These are phyloP conservation scores for Cystofilobasidium capitatum DNA, from an alignment of 768 basidiomycete species.

Conservation along the genomic window DNA sequence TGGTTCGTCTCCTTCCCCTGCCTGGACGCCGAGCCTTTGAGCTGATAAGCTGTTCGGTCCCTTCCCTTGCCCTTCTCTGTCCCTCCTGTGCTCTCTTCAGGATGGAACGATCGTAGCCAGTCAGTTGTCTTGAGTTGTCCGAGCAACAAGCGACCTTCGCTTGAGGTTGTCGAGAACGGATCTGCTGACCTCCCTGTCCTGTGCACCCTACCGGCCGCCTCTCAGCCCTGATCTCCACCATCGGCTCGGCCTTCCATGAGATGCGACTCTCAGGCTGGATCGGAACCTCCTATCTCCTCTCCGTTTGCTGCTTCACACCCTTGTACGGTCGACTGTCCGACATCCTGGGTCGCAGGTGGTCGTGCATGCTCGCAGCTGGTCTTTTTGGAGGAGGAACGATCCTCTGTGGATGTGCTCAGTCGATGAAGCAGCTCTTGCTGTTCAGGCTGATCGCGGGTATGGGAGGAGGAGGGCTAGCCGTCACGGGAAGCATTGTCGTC, in stretches of 20 bases:
- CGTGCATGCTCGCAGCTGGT: slow-evolving; percentile 71
- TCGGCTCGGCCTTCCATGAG: slow-evolving; percentile 17
- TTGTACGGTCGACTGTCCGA: slow-evolving; percentile 40
- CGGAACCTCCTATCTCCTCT: slow-evolving; percentile 23
- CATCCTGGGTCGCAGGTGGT: slow-evolving; percentile 55
- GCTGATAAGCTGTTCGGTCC: not conserved
- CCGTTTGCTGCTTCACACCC: slow-evolving; percentile 54
- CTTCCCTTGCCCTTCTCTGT: not conserved
- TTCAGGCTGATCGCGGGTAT: slow-evolving; percentile 72
- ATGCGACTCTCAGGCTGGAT: slow-evolving; percentile 22
- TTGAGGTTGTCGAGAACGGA: no score
- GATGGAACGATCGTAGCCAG: slow-evolving; percentile 20
- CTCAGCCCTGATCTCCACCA: slow-evolving; percentile 16
- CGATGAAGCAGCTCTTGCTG: slow-evolving; percentile 15
- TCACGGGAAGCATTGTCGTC: slow-evolving; percentile 19
- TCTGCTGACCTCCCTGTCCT: not conserved
- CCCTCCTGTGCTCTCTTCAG: not conserved
- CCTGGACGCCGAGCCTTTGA: not conserved
- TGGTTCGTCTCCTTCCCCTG: not conserved
- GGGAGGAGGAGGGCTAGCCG: slow-evolving; percentile 60
- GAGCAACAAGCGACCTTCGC: no score
- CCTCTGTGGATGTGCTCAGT: slow-evolving; percentile 51
- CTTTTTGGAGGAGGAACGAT: slow-evolving; percentile 72
- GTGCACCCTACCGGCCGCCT: not conserved
- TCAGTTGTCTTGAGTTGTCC: not conserved